phyloP scores from a whole-genome alignment of 1,284 basidiomycete species.

The Porphyrellus sp. region DNA sequence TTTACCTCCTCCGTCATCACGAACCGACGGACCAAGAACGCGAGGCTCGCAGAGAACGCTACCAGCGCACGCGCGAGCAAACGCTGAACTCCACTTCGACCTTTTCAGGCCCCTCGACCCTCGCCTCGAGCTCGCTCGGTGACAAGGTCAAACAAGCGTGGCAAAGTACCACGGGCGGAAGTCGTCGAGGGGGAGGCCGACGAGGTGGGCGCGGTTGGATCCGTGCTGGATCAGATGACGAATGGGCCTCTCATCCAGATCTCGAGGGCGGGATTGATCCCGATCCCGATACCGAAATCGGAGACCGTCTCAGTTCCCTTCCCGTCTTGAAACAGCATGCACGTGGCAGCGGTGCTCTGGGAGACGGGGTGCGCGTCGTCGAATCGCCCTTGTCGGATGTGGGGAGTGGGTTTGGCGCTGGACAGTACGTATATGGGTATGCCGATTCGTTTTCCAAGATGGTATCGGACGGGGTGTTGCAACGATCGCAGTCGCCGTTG shows the following conservation, averaged over 20 bases:
- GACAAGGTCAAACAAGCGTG: conserved; percentile 23
- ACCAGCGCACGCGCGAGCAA: conserved; percentile 19
- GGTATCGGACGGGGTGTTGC: conserved; percentile 6
- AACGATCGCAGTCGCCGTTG: conserved; percentile 25
- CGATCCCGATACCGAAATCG: conserved; percentile 14
- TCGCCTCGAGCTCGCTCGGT: conserved; percentile 12
- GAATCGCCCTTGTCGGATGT: conserved; percentile 31
- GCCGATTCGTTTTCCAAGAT: conserved; percentile 23
- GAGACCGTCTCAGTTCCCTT: conserved; percentile 11
- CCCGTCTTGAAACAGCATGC: conserved; percentile 9
- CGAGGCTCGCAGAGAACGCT: conserved; percentile 21
- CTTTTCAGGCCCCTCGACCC: conserved; percentile 1
- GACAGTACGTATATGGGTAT: conserved; percentile 14
- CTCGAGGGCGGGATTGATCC: conserved; percentile 1
- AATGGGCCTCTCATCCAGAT: conserved; percentile 36
- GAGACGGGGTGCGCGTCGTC: conserved; percentile 15
- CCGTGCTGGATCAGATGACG: conserved; percentile 39
- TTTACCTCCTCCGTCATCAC: conserved; percentile 43
- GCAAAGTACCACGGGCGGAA: conserved; percentile 9
- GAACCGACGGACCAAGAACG: conserved; percentile 35
- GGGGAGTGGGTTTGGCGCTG: conserved; percentile 8
- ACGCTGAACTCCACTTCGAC: conserved; percentile 3
- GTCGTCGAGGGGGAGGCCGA: conserved; percentile 12
- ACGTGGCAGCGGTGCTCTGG: not conserved
- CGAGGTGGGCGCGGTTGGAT: conserved; percentile 42